phyloP scores from a whole-genome alignment of 257 asterid species.

The Marsdenia floribunda region DNA sequence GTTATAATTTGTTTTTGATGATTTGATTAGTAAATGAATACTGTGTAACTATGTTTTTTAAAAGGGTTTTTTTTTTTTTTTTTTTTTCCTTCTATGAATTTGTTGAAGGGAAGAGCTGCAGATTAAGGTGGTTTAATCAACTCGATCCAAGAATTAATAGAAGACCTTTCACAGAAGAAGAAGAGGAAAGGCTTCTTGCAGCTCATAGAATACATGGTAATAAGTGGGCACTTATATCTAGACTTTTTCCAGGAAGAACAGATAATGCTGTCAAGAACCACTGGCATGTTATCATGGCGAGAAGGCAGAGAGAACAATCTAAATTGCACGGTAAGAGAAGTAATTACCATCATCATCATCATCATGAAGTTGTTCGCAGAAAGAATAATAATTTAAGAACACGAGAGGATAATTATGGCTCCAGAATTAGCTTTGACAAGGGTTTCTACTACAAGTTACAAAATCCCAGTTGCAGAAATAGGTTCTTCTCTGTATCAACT shows the following conservation, averaged over 20 bases:
- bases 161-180: conserved; percentile 82
- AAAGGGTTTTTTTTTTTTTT: background rate
- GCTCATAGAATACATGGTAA: conserved; percentile 87
- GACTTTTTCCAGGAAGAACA: conserved; percentile 91
- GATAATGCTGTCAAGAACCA: conserved; percentile 95
- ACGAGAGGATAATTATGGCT: conserved; percentile 28
- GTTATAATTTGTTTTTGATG: too few relatives aligned
- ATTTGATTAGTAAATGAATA: too few relatives aligned
- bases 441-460: conserved; percentile 28
- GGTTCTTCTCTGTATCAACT: conserved; percentile 42
- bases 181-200: conserved; percentile 71
- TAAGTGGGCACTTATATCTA: conserved; percentile 85
- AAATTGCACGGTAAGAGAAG: conserved; percentile 47
- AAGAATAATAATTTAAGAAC: conserved; percentile 29
- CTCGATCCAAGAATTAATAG: conserved; percentile 91
- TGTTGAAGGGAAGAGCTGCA: conserved; percentile 77
- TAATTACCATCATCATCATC: background rate
- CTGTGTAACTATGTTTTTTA: too few relatives aligned
- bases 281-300: conserved; percentile 95
- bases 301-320: conserved; percentile 78
- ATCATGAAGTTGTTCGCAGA: conserved; percentile 19
- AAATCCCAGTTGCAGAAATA: conserved; percentile 33
- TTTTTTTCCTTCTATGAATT: background rate
- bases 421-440: conserved; percentile 46
- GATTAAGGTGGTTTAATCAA: conserved; percentile 94